A percentile compares a stretch with the other conserved stretches of the same genome.
Conservation (phyloP, 176 grass and related monocot genomes). For the Aegilops tauschii region DNA sequence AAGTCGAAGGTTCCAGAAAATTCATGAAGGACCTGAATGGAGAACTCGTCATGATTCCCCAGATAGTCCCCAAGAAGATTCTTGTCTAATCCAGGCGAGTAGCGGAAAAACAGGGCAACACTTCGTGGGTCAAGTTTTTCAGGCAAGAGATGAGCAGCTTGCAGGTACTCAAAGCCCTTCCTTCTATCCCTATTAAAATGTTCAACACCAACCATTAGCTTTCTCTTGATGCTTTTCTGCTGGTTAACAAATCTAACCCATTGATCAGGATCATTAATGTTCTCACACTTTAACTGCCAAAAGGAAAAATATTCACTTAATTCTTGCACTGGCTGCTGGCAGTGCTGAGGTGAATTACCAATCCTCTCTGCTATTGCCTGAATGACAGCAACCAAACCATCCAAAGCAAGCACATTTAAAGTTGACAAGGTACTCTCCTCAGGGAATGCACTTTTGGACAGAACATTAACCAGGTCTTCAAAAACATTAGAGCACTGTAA, state of each 20-base stretch:
- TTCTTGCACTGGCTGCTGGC: slow-evolving; percentile 43
- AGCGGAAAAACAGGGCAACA: slow-evolving; percentile 76
- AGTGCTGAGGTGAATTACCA: slow-evolving; percentile 38
- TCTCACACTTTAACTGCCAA: slow-evolving; percentile 66
- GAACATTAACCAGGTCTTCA: slow-evolving; percentile 82
- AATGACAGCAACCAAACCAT: slow-evolving; percentile 75
- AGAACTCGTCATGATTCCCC: slow-evolving; percentile 90
- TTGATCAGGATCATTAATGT: slow-evolving; percentile 59
- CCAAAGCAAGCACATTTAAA: slow-evolving; percentile 80
- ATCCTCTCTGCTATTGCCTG: slow-evolving; percentile 74
- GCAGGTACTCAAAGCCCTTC: slow-evolving; percentile 86
- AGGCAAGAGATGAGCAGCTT: slow-evolving; percentile 77
- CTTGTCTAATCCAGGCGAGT: slow-evolving; percentile 78
- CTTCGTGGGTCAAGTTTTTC: slow-evolving; percentile 84
- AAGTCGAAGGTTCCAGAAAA: slow-evolving; percentile 85
- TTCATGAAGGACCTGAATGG: slow-evolving; percentile 72
- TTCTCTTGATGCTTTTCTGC: slow-evolving; percentile 77
- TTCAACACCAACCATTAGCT: slow-evolving; percentile 72
- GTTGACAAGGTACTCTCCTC: slow-evolving; percentile 68
- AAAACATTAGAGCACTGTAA: slow-evolving; percentile 88
- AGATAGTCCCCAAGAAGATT: slow-evolving; percentile 83
- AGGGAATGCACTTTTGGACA: slow-evolving; percentile 89
- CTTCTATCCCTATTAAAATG: slow-evolving; percentile 81
- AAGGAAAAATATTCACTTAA: slow-evolving; percentile 80
- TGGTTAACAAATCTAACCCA: slow-evolving; percentile 82